Conservation (phyloP, 1,139 yeast genomes). For the Blastobotrys capitulatus region DNA sequence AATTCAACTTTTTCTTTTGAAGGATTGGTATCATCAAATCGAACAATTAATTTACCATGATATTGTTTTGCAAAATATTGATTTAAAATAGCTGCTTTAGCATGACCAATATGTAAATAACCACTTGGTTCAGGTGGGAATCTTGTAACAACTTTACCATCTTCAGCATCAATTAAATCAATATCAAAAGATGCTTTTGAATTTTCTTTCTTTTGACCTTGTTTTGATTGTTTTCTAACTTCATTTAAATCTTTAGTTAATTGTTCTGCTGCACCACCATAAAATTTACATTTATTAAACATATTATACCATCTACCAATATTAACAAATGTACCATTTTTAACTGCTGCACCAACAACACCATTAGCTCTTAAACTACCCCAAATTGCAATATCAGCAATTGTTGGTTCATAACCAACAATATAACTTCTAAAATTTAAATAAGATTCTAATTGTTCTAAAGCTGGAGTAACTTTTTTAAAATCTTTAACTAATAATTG, state of each 20-base stretch:
- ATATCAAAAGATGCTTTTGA: slow-evolving; percentile 79
- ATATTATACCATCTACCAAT: slow-evolving; percentile 91
- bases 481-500: slow-evolving; percentile 79
- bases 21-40: slow-evolving; percentile 98
- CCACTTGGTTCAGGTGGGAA: slow-evolving; percentile 96
- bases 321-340: slow-evolving; percentile 76
- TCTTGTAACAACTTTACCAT: slow-evolving; percentile 94
- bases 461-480: slow-evolving; percentile 70
- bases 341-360: slow-evolving; percentile 83
- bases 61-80: slow-evolving; percentile 92
- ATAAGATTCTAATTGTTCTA: slow-evolving; percentile 77
- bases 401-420: slow-evolving; percentile 57
- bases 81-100: slow-evolving; percentile 92
- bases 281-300: slow-evolving; percentile 59
- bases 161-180: slow-evolving; percentile 81
- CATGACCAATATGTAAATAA: slow-evolving; percentile 94
- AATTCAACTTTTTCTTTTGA: slow-evolving; percentile 89
- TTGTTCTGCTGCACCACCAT: slow-evolving; percentile 65
- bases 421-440: slow-evolving; percentile 80
- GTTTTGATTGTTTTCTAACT: slow-evolving; percentile 62
- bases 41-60: slow-evolving; percentile 88
- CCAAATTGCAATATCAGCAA: slow-evolving; percentile 88
- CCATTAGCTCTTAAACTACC: slow-evolving; percentile 92
- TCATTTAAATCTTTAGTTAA: slow-evolving; percentile 66
- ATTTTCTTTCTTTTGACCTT: slow-evolving; percentile 50